Base-by-base conservation (phyloP, 495 filamentous ascomycete genomes). In the Massariosphaeria phaeospora region DNA sequence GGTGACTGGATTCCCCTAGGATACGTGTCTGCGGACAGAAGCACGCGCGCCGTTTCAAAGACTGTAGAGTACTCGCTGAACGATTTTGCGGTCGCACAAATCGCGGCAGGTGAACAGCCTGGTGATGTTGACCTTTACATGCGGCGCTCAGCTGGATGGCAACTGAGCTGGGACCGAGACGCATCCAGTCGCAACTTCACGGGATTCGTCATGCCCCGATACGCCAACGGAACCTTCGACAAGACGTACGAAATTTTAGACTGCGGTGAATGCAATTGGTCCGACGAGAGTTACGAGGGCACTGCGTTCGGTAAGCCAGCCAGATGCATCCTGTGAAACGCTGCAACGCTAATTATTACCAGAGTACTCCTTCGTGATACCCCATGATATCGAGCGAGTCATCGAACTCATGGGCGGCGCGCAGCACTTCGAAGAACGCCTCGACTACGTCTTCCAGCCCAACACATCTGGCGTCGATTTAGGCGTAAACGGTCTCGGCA, bases 231-330 rank as follows among this genome's bases (percentile, higher is more conserved):
- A 27, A 61, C 52, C 1, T 66, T 65, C 45, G 63, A 65, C 61
- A 46, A 53, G 20, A 65, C 47, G 9, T 71, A 68, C 46, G 57
- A 71, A 43, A 65, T 66, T 20, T 57, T 61, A 1, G 26, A 61
- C 11, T 71, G 69, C 49, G 63, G 62, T 17, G 64, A 55, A 6
- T 71, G 69, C 48, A 60, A 67, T 21, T 67, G 65, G 64, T 10
- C 33, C 1, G 61, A 61, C 21, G 41, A 63, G 9, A 48, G 44
- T 26, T 71, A 70, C 40, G 67, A 71, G 49, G 66, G 41, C 7
- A 64, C 60, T 31, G 58, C 62, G n/a, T 67, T 62, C 46, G 57
- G 58, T 65, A 31, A 61, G 56, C 41, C 81, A 73, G 76, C 76
- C 36, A 77, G 9, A 7, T 47, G 43, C 31, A 33, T 1, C 4